A percentile compares a stretch with the other conserved stretches of the same genome.
These are phyloP conservation scores for Trichoderma cornu-damae DNA, from an alignment of 2,329 filamentous ascomycete genomes.

Conservation along the genomic window DNA sequence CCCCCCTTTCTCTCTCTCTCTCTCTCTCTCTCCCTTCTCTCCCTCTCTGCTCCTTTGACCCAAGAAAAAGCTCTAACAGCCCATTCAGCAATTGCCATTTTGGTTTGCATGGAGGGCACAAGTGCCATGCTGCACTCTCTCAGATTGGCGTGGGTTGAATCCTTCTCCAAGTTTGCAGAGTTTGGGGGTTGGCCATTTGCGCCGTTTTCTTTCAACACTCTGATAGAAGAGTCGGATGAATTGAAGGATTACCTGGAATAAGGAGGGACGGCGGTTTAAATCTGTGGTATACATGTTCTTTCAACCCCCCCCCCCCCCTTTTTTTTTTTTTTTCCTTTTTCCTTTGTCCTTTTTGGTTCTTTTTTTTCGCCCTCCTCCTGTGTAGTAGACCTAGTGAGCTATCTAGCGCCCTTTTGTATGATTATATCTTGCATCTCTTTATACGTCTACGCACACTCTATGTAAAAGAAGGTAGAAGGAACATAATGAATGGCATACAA, in stretches of 20 bases:
- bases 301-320: too few species aligned
- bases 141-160: slow-evolving; percentile 92
- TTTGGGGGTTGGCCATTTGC: slow-evolving; percentile 82
- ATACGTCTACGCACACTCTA: neutral
- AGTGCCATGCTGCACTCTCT: slow-evolving; percentile 92
- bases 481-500: neutral
- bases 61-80: slow-evolving; percentile 25
- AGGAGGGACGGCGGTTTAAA: slow-evolving; percentile 2
- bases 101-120: slow-evolving; percentile 94
- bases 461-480: slow-evolving; percentile 1
- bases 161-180: slow-evolving; percentile 95
- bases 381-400: slow-evolving; percentile 28
- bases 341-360: neutral
- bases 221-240: slow-evolving; percentile 76
- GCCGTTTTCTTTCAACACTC: slow-evolving; percentile 79
- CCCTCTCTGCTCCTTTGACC: neutral
- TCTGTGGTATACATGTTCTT: slow-evolving; percentile 6
- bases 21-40: neutral
- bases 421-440: slow-evolving; percentile 20
- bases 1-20: neutral
- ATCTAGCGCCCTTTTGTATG: slow-evolving; percentile 29
- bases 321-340: slow-evolving; percentile 3
- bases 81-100: slow-evolving; percentile 47
- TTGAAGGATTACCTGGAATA: slow-evolving; percentile 52
- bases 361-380: neutral